Evolutionary conservation across 768 basidiomycete genomes (phyloP).

Genomic region (Xerocomus brunneocitrinus): DNA sequence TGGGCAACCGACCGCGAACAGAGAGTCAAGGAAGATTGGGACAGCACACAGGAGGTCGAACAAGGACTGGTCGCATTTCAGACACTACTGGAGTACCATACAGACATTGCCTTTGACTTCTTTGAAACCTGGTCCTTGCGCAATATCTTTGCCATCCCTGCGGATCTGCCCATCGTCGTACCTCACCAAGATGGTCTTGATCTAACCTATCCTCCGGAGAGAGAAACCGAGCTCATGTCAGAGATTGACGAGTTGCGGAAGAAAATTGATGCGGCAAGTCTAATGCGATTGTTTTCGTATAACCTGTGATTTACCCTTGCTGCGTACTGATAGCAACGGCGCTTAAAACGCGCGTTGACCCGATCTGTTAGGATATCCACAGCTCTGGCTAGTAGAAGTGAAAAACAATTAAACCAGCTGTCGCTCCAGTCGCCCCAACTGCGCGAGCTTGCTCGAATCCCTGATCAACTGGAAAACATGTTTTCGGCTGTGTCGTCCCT

Average conservation of each 20-base stretch:
- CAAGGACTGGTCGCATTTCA: conserved; percentile 84
- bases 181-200: conserved; percentile 75
- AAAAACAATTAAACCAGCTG: conserved; percentile 40
- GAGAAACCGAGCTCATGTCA: conserved; percentile 56
- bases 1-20: conserved; percentile 68
- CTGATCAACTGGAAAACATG: conserved; percentile 40
- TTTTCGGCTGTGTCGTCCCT: conserved; percentile 47
- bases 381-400: conserved; percentile 43
- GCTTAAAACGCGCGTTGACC: conserved; percentile 52
- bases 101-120: conserved; percentile 87
- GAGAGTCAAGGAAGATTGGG: conserved; percentile 44
- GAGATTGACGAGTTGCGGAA: conserved; percentile 65
- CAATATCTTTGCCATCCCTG: conserved; percentile 79
- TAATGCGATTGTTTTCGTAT: not conserved
- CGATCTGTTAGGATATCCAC: conserved; percentile 48
- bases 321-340: conserved; percentile 51
- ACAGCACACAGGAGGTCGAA: conserved; percentile 64
- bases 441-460: conserved; percentile 35
- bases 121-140: conserved; percentile 87
- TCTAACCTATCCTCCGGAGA: conserved; percentile 53
- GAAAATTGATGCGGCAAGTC: conserved; percentile 65
- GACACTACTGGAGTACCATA: conserved; percentile 82
- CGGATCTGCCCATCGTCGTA: conserved; percentile 63
- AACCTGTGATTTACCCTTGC: conserved; percentile 7
- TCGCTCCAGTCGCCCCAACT: conserved; percentile 39